Evolutionary conservation across 2,329 filamentous ascomycete species (phyloP), one percentile per base, ranked within the genome.

Genomic region (Trichoderma sp.): DNA sequence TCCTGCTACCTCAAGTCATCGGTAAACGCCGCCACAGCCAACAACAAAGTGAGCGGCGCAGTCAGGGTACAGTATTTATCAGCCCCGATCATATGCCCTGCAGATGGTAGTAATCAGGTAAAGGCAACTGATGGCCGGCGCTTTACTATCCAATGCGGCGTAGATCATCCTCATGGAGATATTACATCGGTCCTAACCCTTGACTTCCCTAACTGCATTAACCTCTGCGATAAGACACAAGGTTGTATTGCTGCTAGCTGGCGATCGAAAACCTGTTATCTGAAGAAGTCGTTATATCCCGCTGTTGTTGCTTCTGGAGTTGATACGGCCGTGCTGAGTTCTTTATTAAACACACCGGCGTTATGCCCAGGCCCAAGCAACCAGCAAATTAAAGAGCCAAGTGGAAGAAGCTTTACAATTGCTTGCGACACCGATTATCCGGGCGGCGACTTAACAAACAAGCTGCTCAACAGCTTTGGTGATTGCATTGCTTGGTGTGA

Each of bases 201-300:
- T 4, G 30, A 66, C 32, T 66, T 66, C 56, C 30, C 47, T 7
- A 66, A 66, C 47, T 66, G 64, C 30, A 66, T 66, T 30, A 36
- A 24, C 15, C 64, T 66, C 30, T 66, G 64, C 21, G 64, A 66
- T 6, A 51, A 39, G 28, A 57, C 64, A 14, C 18, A n/a, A 2
- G 64, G 64, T 7, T 66, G 64, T n/a, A 21, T 66, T n/a, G 64
- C 64, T 28, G 64, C 64, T n/a, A 66, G 64, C 64, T 66, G 47
- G 47, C 64, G 64, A n/a, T 66, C 39, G 14, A 32, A 30, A 7
- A 47, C 43, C n/a, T 66, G 64, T 28, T 66, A 66, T 28, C 21
- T 66, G 32, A 66, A 66, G 30, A 66, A 66, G 15, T 36, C 64
- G 2, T 34, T 57, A n/a, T 21, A 39, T 18, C 21, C 47, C 12